These are phyloP conservation scores for Eragrostis curvula DNA, from an alignment of 176 grass and related monocot genomes.

Conservation along the genomic window DNA sequence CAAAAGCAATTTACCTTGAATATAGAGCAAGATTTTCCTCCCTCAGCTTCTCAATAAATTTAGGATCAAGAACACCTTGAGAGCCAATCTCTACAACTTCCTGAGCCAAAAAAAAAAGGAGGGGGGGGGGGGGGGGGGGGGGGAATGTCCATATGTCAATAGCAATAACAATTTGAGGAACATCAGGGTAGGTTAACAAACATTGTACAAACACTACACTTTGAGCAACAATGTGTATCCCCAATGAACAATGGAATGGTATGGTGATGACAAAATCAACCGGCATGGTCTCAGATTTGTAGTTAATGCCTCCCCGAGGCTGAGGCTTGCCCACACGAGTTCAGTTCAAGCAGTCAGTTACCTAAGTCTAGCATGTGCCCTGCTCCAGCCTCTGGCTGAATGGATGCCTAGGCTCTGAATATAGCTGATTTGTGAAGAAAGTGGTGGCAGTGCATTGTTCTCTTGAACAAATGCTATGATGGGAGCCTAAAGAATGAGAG, in stretches of 20 bases:
- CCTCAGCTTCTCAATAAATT: conserved; percentile 56
- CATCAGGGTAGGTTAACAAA: conserved; percentile 9
- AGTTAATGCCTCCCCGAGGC: neutral
- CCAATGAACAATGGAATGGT: neutral
- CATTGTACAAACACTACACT: conserved; percentile 23
- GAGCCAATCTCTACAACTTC: conserved; percentile 52
- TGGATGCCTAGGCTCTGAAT: neutral
- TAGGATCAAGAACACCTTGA: conserved; percentile 57
- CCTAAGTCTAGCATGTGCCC: neutral
- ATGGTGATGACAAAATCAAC: neutral
- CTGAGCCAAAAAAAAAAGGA: conserved; percentile 41
- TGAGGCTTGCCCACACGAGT: neutral
- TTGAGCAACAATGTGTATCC: neutral
- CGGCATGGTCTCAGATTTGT: neutral
- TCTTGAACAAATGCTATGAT: conserved; percentile 20
- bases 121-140: neutral
- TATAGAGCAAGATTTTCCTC: conserved; percentile 84
- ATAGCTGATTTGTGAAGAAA: neutral
- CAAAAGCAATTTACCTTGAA: conserved; percentile 62
- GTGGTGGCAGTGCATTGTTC: neutral
- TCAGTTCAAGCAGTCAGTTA: neutral
- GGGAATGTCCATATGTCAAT: conserved; percentile 14
- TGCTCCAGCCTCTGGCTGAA: neutral
- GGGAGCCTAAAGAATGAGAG: neutral
- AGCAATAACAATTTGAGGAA: conserved; percentile 15